Base-by-base conservation (phyloP, 108 stramenopile genomes). In the Cylindrotheca fusiformis region DNA sequence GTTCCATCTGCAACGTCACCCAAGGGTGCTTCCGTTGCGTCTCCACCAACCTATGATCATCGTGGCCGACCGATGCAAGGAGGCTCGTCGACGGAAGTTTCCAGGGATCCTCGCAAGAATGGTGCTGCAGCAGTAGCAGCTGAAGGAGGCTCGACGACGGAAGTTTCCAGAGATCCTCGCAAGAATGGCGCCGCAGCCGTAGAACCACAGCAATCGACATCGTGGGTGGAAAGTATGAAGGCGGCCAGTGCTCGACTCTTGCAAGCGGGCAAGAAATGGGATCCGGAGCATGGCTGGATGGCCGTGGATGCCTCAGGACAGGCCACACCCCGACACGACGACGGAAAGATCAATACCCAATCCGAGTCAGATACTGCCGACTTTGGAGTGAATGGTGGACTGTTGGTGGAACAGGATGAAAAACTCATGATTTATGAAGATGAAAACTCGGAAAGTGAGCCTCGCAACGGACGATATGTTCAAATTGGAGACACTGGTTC, bases 181-280 rank as follows among this genome's bases (percentile, higher is more conserved):
- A 14, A 14, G 6, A 32, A 8, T 27, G 30, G 31, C 56, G 52
- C 1, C 63, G 78, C 23, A 55, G 41, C 48, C 53, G 69, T 22
- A n/a, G 10, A 22, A 3, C 27, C 26, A 27, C 32, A 48, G 52
- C 74, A 60, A 14, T 27, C 66, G 8, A 59, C 63, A 24, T 83
- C 85, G 8, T 90, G 88, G 88, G 69, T 77, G 28, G 83, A 82
- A 49, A 84, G 80, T 12, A 90, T 90, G 88, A 79, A 81, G 71
- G 83, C 69, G 23, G 88, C 85, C 3, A 74, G 80, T 4, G 71
- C 79, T 1, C 54, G 52, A 20, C 48, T 86, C 27, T 48, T 52
- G 23, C 71, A 62, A 48, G 67, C 63, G 24, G 74, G 59, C 24
- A 71, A 76, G 19, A 32, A 60, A 8, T 90, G 88, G 88, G 71